Evolutionary conservation across 306 rosid species (phyloP).

Genomic region (Cucurbita argyrosperma): DNA sequence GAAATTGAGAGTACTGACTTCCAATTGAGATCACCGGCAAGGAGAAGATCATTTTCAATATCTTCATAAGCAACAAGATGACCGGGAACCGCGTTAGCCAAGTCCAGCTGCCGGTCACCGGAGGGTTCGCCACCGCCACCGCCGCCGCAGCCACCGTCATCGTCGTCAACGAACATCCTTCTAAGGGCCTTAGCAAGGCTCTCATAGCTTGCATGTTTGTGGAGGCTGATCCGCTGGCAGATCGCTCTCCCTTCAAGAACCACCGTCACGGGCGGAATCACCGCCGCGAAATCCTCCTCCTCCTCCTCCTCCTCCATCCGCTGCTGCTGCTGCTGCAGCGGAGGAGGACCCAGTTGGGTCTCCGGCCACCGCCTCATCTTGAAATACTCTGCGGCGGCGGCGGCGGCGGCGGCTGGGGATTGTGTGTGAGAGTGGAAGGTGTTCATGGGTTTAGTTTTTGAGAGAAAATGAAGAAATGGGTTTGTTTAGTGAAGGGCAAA

Average conservation of each 20-base stretch:
- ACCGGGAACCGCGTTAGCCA: slow-evolving; percentile 73
- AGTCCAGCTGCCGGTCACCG: slow-evolving; percentile 23
- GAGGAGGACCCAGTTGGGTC: slow-evolving; percentile 6
- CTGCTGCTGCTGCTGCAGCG: background rate
- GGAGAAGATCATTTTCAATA: slow-evolving; percentile 82
- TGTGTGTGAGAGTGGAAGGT: slow-evolving; percentile 36
- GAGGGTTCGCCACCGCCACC: background rate
- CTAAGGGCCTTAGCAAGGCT: slow-evolving; percentile 65
- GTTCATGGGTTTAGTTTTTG: slow-evolving; percentile 19
- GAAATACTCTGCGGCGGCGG: slow-evolving; percentile 14
- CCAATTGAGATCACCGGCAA: slow-evolving; percentile 84
- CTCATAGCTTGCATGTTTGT: slow-evolving; percentile 55
- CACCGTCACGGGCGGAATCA: slow-evolving; percentile 64
- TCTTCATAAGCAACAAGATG: slow-evolving; percentile 79
- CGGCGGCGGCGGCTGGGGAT: slow-evolving; percentile 6
- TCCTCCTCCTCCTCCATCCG: slow-evolving; percentile 27
- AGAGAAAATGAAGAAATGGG: background rate
- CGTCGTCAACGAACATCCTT: slow-evolving; percentile 43
- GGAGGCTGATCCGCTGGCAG: slow-evolving; percentile 82
- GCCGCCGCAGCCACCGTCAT: background rate
- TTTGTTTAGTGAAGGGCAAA: slow-evolving; percentile 6
- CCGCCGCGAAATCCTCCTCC: slow-evolving; percentile 37
- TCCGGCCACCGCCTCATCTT: slow-evolving; percentile 43
- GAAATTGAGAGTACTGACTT: slow-evolving; percentile 35
- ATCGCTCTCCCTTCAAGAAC: slow-evolving; percentile 85